These are phyloP conservation scores for Eucalyptus cladocalyx DNA, from an alignment of 345 rosid species.

Conservation along the genomic window DNA sequence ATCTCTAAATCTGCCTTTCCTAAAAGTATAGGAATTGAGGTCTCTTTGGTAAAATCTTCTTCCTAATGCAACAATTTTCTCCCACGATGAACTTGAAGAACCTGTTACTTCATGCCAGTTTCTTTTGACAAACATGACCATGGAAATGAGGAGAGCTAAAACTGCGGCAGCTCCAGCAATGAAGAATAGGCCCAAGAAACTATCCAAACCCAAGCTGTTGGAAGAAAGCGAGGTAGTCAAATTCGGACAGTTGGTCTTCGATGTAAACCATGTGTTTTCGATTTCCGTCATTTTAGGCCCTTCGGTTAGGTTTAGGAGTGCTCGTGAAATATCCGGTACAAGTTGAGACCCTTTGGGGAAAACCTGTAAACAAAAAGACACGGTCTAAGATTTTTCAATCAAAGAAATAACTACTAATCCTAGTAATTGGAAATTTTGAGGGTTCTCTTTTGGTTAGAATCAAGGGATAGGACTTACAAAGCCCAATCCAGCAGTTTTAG, in stretches of 20 bases:
- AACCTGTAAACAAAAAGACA: background rate
- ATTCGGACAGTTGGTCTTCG: background rate
- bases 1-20: background rate
- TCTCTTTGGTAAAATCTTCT: background rate
- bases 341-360: background rate
- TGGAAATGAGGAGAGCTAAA: background rate
- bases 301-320: background rate
- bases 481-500: background rate
- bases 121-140: background rate
- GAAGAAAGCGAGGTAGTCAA: background rate
- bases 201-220: background rate
- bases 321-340: background rate
- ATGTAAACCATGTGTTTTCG: background rate
- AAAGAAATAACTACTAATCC: too few relatives aligned
- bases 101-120: background rate
- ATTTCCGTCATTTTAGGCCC: background rate
- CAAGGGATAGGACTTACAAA: background rate
- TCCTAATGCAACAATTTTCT: background rate
- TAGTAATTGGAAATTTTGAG: too few relatives aligned
- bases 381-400: background rate
- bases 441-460: too few relatives aligned
- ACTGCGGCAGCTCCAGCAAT: background rate
- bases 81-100: background rate
- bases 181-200: background rate
- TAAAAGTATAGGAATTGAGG: too few relatives aligned